Percentiles rank a stretch among this genome's conserved stretches.
These are phyloP conservation scores for Leptodermis oblonga DNA, from an alignment of 257 asterid genomes.

Conservation along the genomic window DNA sequence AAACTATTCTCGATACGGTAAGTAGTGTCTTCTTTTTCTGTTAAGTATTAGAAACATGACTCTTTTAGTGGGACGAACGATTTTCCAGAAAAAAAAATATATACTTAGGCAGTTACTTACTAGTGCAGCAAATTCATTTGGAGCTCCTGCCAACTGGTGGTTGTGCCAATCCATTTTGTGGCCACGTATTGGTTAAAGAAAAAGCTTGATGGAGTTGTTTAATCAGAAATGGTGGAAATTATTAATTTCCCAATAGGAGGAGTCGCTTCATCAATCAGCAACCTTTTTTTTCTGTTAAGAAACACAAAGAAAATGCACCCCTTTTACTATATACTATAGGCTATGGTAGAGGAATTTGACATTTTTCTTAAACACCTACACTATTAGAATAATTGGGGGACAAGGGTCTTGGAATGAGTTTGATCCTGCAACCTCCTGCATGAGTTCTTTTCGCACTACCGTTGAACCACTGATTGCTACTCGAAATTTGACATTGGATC, in stretches of 20 bases:
- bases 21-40: slow-evolving; percentile 14
- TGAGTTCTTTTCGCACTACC: background rate
- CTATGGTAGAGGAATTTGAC: background rate
- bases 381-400: too few species aligned
- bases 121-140: background rate
- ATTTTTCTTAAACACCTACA: background rate
- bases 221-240: background rate
- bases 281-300: background rate
- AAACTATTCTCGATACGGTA: slow-evolving; percentile 71
- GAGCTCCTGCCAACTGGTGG: slow-evolving; percentile 6
- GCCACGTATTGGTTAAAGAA: background rate
- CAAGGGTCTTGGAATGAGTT: too few species aligned
- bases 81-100: too few species aligned
- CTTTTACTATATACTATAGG: too few species aligned
- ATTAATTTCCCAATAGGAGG: slow-evolving; percentile 6
- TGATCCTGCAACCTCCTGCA: background rate
- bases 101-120: background rate
- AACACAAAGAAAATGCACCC: too few species aligned
- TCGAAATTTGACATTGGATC: too few species aligned
- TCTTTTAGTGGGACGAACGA: background rate
- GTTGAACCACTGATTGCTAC: too few species aligned
- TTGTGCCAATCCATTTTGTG: slow-evolving; percentile 3
- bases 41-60: too few species aligned
- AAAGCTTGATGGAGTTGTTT: slow-evolving; percentile 1
- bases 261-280: slow-evolving; percentile 15